Base-by-base conservation (phyloP, 257 asterid genomes). In the Buddleja alternifolia region DNA sequence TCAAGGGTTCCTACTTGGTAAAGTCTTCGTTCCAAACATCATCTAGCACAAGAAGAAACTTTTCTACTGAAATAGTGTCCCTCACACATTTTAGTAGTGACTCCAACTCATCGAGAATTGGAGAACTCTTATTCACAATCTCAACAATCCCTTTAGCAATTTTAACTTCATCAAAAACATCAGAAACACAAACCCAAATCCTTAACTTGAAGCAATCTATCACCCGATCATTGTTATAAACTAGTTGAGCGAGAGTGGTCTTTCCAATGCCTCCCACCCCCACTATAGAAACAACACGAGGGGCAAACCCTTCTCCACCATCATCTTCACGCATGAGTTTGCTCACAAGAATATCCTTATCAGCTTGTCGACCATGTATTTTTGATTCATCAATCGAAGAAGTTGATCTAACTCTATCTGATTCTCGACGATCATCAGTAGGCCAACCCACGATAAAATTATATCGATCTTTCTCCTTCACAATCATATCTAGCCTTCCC, bases 251-350 rank as follows among this genome's bases (percentile, higher is more conserved):
- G 57, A 80, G 80, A 3, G 79, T 73, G 0, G 85, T 73, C 36
- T 77, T 77, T 3, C 85, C 85, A 34, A 81, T 71, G 7, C 85
- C 85, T 14, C 85, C 85, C 37, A 65, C 45, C 14, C 85, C 85
- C 45, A 77, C 81, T 11, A 81, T 20, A 58, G 83, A 62, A 23
- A 74, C 9, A 32, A 72, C 46, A 32, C 54, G 17, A 14, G 50
- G 21, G 1, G 36, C 56, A 69, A 15, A 8, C 32, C 17, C 19
- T 42, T 56, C 66, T 40, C n/a, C n/a, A n/a, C n/a, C n/a, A n/a
- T n/a, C n/a, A n/a, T 25, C 32, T 20, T 25, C 51, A 51, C 16
- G n/a, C 36, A 36, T 16, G 52, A 70, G 10, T 65, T 74, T 61
- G 11, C 12, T 24, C 1, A 78, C 32, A 48, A 78, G 57, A 40